Base-by-base conservation (phyloP, 306 rosid genomes). In the Cajanus cajan region DNA sequence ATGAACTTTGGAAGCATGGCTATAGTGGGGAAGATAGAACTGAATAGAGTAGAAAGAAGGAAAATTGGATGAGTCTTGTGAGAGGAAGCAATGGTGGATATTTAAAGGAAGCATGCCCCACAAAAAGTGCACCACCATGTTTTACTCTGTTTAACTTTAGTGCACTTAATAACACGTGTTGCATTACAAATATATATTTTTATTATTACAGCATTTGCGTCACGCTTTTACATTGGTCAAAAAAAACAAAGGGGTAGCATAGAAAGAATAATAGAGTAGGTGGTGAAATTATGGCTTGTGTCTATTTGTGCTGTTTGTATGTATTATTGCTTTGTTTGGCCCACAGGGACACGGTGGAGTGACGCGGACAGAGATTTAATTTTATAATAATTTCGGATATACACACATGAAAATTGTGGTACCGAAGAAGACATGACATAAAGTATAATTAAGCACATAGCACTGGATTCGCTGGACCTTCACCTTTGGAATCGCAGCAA, bases 1-100 rank as follows among this genome's bases (percentile, higher is more conserved):
- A 68, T 77, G 47, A 81, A 28, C 73, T 81, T 81, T n/a, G 77
- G 43, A 47, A 77, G 78, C 83, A 71, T 72, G 39, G 4, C 39
- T 7, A 57, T 4, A 57, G 33, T 37, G 44, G 4, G 5, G 7
- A 12, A 12, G 34, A 40, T 0, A 43, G 57, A 57, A 57, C 12
- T 12, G 62, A 72, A 18, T 28, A 48, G 7, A 24, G 31, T 0
- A 22, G 62, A 14, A 33, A 13, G n/a, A 76, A 62, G 62, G 22
- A 43, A 31, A 65, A 3, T 54, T 47, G 54, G 70, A 76, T 82
- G 89, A 76, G 52, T 65, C 55, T 0, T 44, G 39, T 8, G 78
- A 59, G 41, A 33, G 45, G 36, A 58, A 79, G 61, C 4, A 72
- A 65, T 50, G 89, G 61, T 59, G 71, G 75, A 71, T 25, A 80